These are phyloP conservation scores for Cornus controversa DNA, from an alignment of 148 eudicot species.

Conservation along the genomic window DNA sequence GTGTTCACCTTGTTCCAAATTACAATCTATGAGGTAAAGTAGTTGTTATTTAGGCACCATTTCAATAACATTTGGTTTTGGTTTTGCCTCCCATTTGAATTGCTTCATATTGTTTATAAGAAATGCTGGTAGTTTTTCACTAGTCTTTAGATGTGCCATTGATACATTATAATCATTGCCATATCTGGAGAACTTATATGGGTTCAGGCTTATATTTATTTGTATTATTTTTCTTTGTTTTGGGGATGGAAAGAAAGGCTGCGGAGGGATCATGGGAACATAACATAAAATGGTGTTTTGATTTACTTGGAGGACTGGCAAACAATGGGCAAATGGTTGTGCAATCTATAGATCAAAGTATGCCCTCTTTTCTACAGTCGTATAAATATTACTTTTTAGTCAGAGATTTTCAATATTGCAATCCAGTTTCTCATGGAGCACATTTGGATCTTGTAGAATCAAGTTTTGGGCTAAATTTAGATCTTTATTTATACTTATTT, in stretches of 20 bases:
- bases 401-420: not conserved
- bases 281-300: conserved; percentile 3
- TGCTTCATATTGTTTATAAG: not conserved
- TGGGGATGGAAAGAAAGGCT: no score
- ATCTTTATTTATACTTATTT: no score
- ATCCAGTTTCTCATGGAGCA: no score
- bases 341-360: conserved; percentile 85
- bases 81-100: not conserved
- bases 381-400: not conserved
- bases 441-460: no score
- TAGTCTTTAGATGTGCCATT: not conserved
- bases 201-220: not conserved
- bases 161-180: not conserved
- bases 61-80: not conserved
- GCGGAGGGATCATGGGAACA: no score
- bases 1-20: conserved; percentile 72
- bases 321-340: conserved; percentile 76
- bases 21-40: conserved; percentile 75
- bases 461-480: no score
- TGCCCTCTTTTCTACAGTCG: conserved; percentile 7
- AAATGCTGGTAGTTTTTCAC: not conserved
- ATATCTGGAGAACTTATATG: not conserved
- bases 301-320: conserved; percentile 68
- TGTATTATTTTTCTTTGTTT: not conserved
- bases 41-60: not conserved